These are phyloP conservation scores for Ochetophila trinervis DNA, from an alignment of 306 rosid genomes.

Conservation along the genomic window DNA sequence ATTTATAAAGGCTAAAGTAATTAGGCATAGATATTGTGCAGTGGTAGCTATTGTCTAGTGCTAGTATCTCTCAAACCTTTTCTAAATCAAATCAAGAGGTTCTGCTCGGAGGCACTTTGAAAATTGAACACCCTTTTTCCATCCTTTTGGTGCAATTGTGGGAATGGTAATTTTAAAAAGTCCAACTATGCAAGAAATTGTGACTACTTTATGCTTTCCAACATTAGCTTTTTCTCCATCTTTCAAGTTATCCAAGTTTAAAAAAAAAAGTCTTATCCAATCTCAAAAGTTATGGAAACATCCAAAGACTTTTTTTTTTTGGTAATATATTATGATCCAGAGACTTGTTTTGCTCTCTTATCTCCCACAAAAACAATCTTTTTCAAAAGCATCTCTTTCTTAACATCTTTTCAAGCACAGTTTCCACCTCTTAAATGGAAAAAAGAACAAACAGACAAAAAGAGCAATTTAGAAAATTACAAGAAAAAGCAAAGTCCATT, in stretches of 20 bases:
- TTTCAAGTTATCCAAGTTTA: conserved; percentile 35
- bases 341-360: neutral
- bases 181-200: conserved; percentile 29
- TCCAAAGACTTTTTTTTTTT: conserved; percentile 16
- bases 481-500: conserved; percentile 1
- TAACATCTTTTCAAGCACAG: conserved; percentile 24
- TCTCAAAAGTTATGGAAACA: conserved; percentile 24
- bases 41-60: neutral
- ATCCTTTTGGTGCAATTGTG: conserved; percentile 39
- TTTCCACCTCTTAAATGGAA: conserved; percentile 21
- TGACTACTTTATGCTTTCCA: conserved; percentile 41
- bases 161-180: conserved; percentile 33
- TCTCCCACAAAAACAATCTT: conserved; percentile 24
- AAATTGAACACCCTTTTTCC: conserved; percentile 37
- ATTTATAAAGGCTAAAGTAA: too few species aligned
- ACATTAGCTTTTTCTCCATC: conserved; percentile 22
- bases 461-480: neutral
- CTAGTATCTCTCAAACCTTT: neutral
- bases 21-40: too few species aligned
- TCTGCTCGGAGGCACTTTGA: neutral
- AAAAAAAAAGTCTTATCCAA: conserved; percentile 22
- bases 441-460: conserved; percentile 8
- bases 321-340: too few species aligned
- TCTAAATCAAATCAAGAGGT: conserved; percentile 3
- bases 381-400: conserved; percentile 19